Evolutionary conservation across 495 filamentous ascomycete species (phyloP).

Genomic region (Thozetella sp.): DNA sequence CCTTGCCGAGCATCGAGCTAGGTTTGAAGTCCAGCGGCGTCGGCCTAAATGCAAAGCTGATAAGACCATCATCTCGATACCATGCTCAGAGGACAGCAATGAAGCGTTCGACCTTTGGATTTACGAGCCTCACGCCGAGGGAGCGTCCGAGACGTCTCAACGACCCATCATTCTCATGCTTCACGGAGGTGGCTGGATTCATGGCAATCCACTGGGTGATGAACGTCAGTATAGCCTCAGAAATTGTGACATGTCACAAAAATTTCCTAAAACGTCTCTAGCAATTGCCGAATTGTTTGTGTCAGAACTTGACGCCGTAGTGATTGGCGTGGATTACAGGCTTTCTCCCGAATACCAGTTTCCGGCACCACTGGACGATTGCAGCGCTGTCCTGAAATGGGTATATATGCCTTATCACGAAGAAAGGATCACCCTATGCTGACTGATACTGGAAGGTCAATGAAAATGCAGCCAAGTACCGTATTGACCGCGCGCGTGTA

Average conservation of each 20-base stretch:
- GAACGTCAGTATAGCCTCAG: background rate
- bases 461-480: background rate
- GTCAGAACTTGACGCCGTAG: background rate
- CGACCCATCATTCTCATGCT: background rate
- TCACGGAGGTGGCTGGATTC: background rate
- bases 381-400: background rate
- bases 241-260: background rate
- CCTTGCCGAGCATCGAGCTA: background rate
- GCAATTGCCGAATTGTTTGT: background rate
- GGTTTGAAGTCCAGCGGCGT: background rate
- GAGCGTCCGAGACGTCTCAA: background rate
- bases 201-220: background rate
- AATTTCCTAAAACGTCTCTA: background rate
- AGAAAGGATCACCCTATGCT: background rate
- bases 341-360: background rate
- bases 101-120: background rate
- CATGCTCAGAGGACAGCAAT: background rate
- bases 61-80: background rate
- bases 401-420: background rate
- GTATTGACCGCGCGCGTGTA: background rate
- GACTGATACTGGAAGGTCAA: background rate
- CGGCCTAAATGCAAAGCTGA: background rate
- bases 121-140: background rate
- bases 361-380: background rate
- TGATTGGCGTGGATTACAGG: background rate